Percentiles rank a stretch among this genome's conserved stretches.
phyloP scores from a whole-genome alignment of 306 rosid species.

The Vigna nakashimae region DNA sequence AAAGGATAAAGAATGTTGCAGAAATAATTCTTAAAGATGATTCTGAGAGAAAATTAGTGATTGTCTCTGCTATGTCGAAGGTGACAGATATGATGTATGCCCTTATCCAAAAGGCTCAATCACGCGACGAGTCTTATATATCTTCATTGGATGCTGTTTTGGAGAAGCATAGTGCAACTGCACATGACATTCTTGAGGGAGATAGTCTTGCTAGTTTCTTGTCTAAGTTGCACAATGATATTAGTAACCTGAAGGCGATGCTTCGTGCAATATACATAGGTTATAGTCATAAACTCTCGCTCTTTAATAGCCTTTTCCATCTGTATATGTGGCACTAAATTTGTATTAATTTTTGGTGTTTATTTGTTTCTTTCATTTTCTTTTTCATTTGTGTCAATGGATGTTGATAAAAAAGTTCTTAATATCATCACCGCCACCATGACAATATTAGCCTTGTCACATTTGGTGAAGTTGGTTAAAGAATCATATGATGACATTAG shows the following conservation, averaged over 20 bases:
- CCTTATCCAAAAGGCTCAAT: slow-evolving; percentile 88
- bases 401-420: background rate
- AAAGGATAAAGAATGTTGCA: slow-evolving; percentile 83
- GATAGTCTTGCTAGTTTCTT: slow-evolving; percentile 76
- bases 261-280: slow-evolving; percentile 98
- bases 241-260: slow-evolving; percentile 88
- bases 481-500: background rate
- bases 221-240: slow-evolving; percentile 72
- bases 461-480: background rate
- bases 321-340: background rate
- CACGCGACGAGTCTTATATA: slow-evolving; percentile 81
- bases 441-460: background rate
- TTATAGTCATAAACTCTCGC: slow-evolving; percentile 37
- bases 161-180: slow-evolving; percentile 84
- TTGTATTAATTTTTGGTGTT: background rate
- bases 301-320: background rate
- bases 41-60: slow-evolving; percentile 84
- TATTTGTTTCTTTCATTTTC: slow-evolving; percentile 18
- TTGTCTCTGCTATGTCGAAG: slow-evolving; percentile 97
- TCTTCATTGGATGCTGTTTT: slow-evolving; percentile 80
- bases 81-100: slow-evolving; percentile 98
- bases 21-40: slow-evolving; percentile 74
- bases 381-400: slow-evolving; percentile 5
- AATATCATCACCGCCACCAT: background rate
- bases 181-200: slow-evolving; percentile 83